A percentile compares a stretch with the other conserved stretches of the same genome.
phyloP scores from a whole-genome alignment of 2,329 filamentous ascomycete species.

The Colletotrichum kahawae region DNA sequence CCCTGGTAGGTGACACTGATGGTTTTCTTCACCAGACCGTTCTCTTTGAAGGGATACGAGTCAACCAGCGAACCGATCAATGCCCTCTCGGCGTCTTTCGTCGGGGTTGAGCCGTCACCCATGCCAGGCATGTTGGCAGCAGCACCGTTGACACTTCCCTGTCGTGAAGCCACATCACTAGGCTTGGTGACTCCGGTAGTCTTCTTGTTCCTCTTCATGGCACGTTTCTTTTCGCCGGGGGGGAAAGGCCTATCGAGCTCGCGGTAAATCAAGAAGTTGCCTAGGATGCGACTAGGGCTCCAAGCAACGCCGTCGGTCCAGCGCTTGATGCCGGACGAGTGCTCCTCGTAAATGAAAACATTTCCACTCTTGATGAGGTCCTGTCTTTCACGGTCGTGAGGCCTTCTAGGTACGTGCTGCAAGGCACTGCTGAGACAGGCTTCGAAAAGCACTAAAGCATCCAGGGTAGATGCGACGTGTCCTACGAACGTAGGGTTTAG shows the following conservation, averaged over 20 bases:
- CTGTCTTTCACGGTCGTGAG: constrained; percentile 82
- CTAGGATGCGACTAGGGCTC: constrained; percentile 86
- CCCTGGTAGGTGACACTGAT: constrained; percentile 80
- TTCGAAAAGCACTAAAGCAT: constrained; percentile 83
- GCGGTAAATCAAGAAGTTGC: constrained; percentile 85
- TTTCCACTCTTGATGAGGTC: constrained; percentile 82
- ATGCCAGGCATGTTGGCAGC: neutral
- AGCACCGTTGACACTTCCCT: constrained; percentile 1
- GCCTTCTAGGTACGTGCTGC: constrained; percentile 79
- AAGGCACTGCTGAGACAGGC: constrained; percentile 74
- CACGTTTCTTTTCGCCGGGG: constrained; percentile 84
- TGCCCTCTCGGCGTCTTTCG: constrained; percentile 19
- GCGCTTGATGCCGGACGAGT: constrained; percentile 87
- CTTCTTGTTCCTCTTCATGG: constrained; percentile 71
- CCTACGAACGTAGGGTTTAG: constrained; percentile 72
- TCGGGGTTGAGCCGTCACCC: constrained; percentile 10
- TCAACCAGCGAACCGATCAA: constrained; percentile 73
- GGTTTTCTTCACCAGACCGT: constrained; percentile 89
- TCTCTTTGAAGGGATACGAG: constrained; percentile 81
- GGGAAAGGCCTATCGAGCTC: constrained; percentile 80
- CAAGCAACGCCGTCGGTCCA: constrained; percentile 94
- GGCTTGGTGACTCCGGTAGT: constrained; percentile 39
- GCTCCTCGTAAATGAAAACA: constrained; percentile 91
- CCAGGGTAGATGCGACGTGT: constrained; percentile 70
- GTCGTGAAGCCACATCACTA: constrained; percentile 28